Conservation (phyloP, 83 land plant species). For the Picea abies region DNA sequence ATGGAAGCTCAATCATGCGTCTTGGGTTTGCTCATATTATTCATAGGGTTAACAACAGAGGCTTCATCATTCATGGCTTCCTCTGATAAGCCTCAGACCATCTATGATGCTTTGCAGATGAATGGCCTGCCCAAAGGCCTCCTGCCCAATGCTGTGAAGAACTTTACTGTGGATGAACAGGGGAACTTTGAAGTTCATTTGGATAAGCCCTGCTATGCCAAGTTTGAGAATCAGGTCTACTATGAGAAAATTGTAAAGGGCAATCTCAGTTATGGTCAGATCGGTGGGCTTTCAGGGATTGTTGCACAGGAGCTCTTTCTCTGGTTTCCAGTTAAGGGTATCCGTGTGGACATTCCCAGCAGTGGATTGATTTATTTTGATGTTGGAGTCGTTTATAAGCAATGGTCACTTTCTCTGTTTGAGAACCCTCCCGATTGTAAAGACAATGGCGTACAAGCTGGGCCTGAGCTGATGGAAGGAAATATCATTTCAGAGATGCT, state of each 20-base stretch:
- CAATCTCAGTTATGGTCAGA: constrained; percentile 33
- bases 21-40: too few relatives aligned
- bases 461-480: constrained; percentile 6
- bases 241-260: constrained; percentile 42
- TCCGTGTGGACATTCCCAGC: constrained; percentile 45
- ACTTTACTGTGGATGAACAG: constrained; percentile 26
- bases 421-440: constrained; percentile 48
- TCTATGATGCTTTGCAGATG: constrained; percentile 31
- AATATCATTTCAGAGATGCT: constrained; percentile 3
- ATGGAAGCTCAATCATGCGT: too few relatives aligned
- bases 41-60: too few relatives aligned
- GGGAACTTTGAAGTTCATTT: constrained; percentile 40
- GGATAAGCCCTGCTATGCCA: constrained; percentile 42
- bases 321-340: constrained; percentile 55
- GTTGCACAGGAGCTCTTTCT: constrained; percentile 46
- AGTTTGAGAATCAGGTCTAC: constrained; percentile 42
- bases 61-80: too few relatives aligned
- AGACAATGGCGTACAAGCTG: not conserved
- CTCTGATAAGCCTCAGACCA: not conserved
- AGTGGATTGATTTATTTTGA: constrained; percentile 59
- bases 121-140: constrained; percentile 54
- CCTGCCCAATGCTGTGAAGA: constrained; percentile 40
- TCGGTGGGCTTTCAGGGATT: constrained; percentile 38
- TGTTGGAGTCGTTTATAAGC: constrained; percentile 50
- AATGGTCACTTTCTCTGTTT: constrained; percentile 42